Percentiles rank a stretch among this genome's conserved stretches.
Conservation (phyloP, 345 rosid species). For the Acer yangbiense region DNA sequence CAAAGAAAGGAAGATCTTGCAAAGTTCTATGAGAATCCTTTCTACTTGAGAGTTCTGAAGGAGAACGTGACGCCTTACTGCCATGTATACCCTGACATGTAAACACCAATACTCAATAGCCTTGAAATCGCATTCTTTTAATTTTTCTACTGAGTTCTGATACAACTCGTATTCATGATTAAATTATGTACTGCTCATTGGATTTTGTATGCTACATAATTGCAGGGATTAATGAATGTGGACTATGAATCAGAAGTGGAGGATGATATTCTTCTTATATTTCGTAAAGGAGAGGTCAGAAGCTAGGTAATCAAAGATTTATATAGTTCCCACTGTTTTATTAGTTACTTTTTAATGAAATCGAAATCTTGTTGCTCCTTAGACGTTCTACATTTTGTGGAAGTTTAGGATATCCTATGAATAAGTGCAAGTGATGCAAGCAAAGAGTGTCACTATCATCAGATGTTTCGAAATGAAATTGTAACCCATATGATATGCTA, state of each 20-base stretch:
- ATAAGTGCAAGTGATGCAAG: neutral
- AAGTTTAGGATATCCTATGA: neutral
- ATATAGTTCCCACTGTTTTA: neutral
- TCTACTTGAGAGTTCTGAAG: conserved; percentile 62
- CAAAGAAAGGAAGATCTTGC: conserved; percentile 63
- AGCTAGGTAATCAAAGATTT: neutral
- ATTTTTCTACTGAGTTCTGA: neutral
- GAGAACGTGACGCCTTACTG: conserved; percentile 82
- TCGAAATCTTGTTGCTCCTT: neutral
- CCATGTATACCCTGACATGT: conserved; percentile 88
- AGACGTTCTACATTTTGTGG: neutral
- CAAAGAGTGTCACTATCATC: neutral
- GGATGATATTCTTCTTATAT: conserved; percentile 79
- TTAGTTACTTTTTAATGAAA: neutral
- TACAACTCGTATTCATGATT: neutral
- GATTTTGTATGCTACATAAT: conserved; percentile 8
- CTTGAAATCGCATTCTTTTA: conserved; percentile 1
- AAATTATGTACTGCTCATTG: conserved; percentile 17
- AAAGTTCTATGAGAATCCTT: conserved; percentile 76
- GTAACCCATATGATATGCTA: neutral
- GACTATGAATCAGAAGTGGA: conserved; percentile 90
- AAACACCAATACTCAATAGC: conserved; percentile 57
- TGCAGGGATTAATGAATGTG: conserved; percentile 63
- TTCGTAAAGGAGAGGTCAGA: conserved; percentile 89
- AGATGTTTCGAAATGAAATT: neutral